Percentiles rank a stretch among this genome's conserved stretches.
These are phyloP conservation scores for Russula sp. DNA, from an alignment of 768 basidiomycete species.

Conservation along the genomic window DNA sequence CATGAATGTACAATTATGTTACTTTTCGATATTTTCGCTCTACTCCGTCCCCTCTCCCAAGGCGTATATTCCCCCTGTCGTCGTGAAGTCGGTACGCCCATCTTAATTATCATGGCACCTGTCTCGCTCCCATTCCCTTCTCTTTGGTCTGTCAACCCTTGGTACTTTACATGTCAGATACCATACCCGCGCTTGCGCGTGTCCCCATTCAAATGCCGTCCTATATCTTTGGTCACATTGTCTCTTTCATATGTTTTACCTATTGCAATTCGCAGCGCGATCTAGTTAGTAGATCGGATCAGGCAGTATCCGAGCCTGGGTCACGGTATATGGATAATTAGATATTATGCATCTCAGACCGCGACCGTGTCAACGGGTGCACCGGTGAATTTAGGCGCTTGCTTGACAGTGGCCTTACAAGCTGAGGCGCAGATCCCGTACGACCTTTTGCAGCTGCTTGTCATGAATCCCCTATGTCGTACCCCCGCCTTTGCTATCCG, in stretches of 20 bases:
- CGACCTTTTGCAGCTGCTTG: background rate
- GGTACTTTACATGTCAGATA: conserved; percentile 21
- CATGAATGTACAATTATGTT: conserved; percentile 11
- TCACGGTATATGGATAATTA: background rate
- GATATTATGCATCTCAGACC: background rate
- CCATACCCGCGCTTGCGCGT: conserved; percentile 19
- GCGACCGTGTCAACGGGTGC: no score
- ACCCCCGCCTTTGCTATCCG: background rate
- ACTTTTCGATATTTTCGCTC: background rate
- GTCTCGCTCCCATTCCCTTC: background rate
- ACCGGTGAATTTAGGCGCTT: background rate
- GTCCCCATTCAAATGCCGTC: conserved; percentile 9
- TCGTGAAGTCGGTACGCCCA: background rate
- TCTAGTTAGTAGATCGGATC: conserved; percentile 9
- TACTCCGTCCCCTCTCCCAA: background rate
- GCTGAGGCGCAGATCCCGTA: no score
- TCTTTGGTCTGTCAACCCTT: conserved; percentile 4
- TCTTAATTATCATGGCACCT: background rate
- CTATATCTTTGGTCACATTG: background rate
- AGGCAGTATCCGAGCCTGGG: background rate
- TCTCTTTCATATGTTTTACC: conserved; percentile 16
- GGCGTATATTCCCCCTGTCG: conserved; percentile 2
- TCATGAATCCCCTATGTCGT: background rate
- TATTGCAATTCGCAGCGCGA: conserved; percentile 10
- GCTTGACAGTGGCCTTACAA: no score